Percentiles rank a stretch among this genome's conserved stretches.
phyloP scores from a whole-genome alignment of 1,284 basidiomycete genomes.

The Ganoderma leucocontextum region DNA sequence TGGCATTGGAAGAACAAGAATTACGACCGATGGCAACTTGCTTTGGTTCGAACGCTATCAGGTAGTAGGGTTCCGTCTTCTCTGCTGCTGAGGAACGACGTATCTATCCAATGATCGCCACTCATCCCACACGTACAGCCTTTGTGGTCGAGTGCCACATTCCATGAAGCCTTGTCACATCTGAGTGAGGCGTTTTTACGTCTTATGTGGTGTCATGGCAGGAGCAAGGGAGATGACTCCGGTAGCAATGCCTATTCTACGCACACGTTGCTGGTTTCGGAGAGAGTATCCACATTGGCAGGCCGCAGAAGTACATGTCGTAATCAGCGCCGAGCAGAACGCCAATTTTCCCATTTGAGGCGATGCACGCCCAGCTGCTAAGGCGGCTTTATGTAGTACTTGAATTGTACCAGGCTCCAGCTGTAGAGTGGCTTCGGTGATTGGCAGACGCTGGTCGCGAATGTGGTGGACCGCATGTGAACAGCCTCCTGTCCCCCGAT shows the following conservation, averaged over 20 bases:
- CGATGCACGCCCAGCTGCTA: background rate
- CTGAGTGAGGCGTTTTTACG: background rate
- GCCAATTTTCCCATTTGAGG: background rate
- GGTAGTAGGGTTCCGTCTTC: slow-evolving; percentile 1
- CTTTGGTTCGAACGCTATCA: background rate
- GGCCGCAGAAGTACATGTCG: too few relatives aligned
- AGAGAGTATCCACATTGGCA: background rate
- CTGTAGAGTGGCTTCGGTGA: background rate
- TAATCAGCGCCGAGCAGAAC: too few relatives aligned
- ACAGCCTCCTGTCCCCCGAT: slow-evolving; percentile 6
- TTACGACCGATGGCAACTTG: background rate
- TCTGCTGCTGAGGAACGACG: background rate
- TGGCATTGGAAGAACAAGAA: background rate
- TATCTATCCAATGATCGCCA: background rate
- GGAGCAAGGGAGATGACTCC: background rate
- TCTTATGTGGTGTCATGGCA: background rate
- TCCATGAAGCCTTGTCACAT: background rate
- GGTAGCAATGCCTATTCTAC: background rate
- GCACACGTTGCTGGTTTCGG: background rate
- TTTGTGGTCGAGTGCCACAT: background rate
- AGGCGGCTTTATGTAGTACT: background rate
- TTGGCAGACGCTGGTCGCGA: background rate
- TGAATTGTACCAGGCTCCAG: background rate
- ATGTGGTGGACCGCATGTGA: background rate
- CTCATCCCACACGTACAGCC: background rate